phyloP scores from a whole-genome alignment of 106 monocot species.

The Allium cepa region DNA sequence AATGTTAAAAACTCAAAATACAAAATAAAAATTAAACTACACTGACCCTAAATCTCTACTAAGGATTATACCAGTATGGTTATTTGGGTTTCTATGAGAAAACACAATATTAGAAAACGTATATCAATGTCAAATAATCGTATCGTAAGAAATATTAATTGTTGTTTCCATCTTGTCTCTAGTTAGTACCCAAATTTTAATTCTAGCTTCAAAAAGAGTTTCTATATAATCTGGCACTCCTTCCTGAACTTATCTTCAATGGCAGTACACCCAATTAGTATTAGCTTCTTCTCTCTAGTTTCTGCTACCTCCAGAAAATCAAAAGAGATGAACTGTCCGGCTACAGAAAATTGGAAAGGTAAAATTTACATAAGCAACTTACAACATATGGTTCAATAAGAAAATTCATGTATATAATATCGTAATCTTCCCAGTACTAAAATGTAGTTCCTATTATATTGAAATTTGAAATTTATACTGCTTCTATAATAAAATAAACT shows the following conservation, averaged over 20 bases:
- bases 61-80: too few species aligned
- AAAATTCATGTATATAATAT: too few species aligned
- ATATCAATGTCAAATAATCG: neutral
- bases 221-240: slow-evolving; percentile 95
- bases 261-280: slow-evolving; percentile 88
- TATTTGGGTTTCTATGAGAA: too few species aligned
- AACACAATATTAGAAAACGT: too few species aligned
- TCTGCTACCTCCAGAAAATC: slow-evolving; percentile 57
- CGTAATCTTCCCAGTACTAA: too few species aligned
- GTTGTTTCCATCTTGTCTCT: slow-evolving; percentile 99
- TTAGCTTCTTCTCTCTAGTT: slow-evolving; percentile 85
- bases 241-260: slow-evolving; percentile 99
- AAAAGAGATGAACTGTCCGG: neutral
- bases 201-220: slow-evolving; percentile 92
- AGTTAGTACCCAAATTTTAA: slow-evolving; percentile 97
- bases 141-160: slow-evolving; percentile 99
- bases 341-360: too few species aligned
- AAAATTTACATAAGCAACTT: too few species aligned
- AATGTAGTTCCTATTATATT: neutral
- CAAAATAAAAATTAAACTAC: too few species aligned
- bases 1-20: too few species aligned
- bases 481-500: neutral
- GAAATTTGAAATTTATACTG: neutral
- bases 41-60: too few species aligned
- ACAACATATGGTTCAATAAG: too few species aligned